Percentiles rank a stretch among this genome's conserved stretches.
Evolutionary conservation across 139 green algal species (phyloP).

Genomic region (Picochlorum sp.): DNA sequence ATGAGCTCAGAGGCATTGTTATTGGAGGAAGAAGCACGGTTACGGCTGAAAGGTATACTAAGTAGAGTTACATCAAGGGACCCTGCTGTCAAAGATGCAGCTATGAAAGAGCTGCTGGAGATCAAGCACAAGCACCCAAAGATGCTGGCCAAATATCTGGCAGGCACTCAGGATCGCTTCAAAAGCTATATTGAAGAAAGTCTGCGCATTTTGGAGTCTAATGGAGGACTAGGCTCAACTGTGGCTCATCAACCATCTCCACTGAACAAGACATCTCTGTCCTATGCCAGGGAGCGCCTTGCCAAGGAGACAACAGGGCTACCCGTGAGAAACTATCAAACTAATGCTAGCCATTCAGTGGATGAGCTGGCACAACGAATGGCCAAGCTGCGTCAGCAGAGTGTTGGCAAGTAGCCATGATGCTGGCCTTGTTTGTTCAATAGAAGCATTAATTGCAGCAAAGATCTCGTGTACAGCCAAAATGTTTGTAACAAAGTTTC

Average conservation of each 20-base stretch:
- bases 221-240: not conserved
- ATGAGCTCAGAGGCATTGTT: not conserved
- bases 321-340: not conserved
- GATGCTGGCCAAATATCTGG: slow-evolving; percentile 23
- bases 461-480: too few relatives aligned
- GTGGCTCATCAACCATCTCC: not conserved
- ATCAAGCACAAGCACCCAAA: slow-evolving; percentile 19
- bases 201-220: slow-evolving; percentile 15
- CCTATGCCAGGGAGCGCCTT: slow-evolving; percentile 1
- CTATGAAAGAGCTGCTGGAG: slow-evolving; percentile 23
- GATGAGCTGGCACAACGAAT: slow-evolving; percentile 5
- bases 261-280: not conserved
- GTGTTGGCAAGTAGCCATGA: too few relatives aligned
- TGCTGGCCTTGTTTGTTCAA: too few relatives aligned
- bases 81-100: not conserved
- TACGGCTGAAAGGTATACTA: not conserved
- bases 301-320: not conserved
- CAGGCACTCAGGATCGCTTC: slow-evolving; percentile 28
- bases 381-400: not conserved
- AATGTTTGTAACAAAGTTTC: too few relatives aligned
- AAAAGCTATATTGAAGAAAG: slow-evolving; percentile 18
- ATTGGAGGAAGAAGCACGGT: not conserved
- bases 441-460: too few relatives aligned
- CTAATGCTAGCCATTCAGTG: not conserved
- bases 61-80: not conserved